Evolutionary conservation across 2,329 filamentous ascomycete genomes (phyloP).

Genomic region (Alternaria tenuissima): DNA sequence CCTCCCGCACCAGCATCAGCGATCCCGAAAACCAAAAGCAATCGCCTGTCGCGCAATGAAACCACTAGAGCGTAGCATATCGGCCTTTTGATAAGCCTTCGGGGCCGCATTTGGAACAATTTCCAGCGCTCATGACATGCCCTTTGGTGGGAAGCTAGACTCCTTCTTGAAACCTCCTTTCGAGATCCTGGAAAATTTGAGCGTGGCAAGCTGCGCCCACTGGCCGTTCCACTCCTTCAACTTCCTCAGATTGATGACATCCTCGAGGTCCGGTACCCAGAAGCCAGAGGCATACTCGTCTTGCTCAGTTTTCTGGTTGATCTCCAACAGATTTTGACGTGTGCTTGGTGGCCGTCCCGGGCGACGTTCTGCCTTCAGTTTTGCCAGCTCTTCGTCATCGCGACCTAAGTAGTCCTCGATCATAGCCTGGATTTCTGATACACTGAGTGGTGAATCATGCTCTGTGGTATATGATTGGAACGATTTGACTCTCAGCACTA

Average conservation of each 20-base stretch:
- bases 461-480: constrained; percentile 73
- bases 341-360: constrained; percentile 80
- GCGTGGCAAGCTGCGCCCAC: constrained; percentile 79
- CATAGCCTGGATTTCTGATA: constrained; percentile 64
- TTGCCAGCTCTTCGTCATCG: constrained; percentile 73
- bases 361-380: constrained; percentile 73
- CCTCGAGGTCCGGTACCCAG: constrained; percentile 81
- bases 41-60: background rate
- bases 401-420: constrained; percentile 63
- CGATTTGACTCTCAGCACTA: constrained; percentile 73
- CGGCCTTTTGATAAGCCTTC: background rate
- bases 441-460: constrained; percentile 56
- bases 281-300: constrained; percentile 87
- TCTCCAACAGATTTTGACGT: constrained; percentile 78
- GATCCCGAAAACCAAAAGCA: background rate
- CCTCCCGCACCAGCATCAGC: background rate
- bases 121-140: constrained; percentile 42
- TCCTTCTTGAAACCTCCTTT: constrained; percentile 69
- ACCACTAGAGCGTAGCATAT: background rate
- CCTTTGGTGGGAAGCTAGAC: constrained; percentile 79
- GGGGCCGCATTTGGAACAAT: background rate
- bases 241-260: constrained; percentile 69
- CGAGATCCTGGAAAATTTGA: constrained; percentile 80
- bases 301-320: constrained; percentile 73
- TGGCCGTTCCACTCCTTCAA: constrained; percentile 81